These are phyloP conservation scores for Pelargonium myrrhifolium DNA, from an alignment of 441 rosid genomes.

Conservation along the genomic window DNA sequence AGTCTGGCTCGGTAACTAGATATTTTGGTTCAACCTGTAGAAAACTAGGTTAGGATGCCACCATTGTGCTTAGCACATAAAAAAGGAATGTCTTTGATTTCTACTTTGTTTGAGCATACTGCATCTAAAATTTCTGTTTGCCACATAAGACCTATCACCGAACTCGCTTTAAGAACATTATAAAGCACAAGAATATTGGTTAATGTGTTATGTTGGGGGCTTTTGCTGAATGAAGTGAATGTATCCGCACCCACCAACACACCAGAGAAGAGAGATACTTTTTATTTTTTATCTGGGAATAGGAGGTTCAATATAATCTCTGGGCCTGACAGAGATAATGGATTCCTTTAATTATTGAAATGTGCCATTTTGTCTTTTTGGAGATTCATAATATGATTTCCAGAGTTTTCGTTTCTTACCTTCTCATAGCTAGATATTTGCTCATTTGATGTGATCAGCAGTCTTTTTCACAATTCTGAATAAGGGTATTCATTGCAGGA, in stretches of 20 bases:
- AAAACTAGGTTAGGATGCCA: neutral
- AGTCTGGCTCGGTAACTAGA: neutral
- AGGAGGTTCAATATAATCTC: neutral
- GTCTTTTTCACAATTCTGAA: conserved; percentile 15
- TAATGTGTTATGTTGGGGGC: too few relatives aligned
- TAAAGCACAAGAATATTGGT: too few relatives aligned
- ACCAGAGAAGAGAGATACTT: neutral
- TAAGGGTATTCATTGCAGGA: conserved; percentile 49
- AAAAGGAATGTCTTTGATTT: neutral
- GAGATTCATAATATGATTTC: neutral
- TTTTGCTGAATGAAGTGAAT: conserved; percentile 8
- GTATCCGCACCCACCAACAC: neutral
- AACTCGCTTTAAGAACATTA: neutral
- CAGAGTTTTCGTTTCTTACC: neutral
- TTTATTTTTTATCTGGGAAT: neutral
- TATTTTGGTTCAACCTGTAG: neutral
- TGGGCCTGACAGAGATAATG: neutral
- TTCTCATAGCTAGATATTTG: conserved; percentile 3
- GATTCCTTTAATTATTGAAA: neutral
- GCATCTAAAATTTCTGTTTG: neutral
- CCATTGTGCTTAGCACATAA: neutral
- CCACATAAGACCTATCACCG: neutral
- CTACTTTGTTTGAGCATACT: neutral
- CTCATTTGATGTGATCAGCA: neutral
- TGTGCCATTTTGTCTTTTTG: neutral